A percentile compares a stretch with the other conserved stretches of the same genome.
phyloP scores from a whole-genome alignment of 2,329 filamentous ascomycete species.

The Botrytis hyacinthi region DNA sequence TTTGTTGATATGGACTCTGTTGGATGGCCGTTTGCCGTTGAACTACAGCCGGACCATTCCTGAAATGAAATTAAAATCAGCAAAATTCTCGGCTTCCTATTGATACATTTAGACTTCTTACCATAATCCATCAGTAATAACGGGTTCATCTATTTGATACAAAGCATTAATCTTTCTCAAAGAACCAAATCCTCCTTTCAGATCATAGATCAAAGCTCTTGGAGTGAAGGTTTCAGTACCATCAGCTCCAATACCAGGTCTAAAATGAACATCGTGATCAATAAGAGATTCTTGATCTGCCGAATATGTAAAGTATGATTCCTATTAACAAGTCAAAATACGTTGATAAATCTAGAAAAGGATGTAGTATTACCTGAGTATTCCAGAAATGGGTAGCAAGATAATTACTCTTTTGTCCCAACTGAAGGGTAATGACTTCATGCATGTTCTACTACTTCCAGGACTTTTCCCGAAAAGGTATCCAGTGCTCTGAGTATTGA shows the following conservation, averaged over 20 bases:
- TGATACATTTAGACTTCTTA: constrained; percentile 27
- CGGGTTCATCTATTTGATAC: constrained; percentile 52
- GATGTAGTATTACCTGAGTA: constrained; percentile 59
- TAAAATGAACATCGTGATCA: constrained; percentile 86
- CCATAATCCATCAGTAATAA: constrained; percentile 41
- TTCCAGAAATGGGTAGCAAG: constrained; percentile 98
- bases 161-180: constrained; percentile 84
- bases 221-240: constrained; percentile 91
- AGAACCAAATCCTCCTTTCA: constrained; percentile 90
- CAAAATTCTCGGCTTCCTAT: neutral
- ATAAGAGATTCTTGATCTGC: constrained; percentile 64
- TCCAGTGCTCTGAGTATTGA: neutral
- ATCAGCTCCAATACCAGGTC: constrained; percentile 76
- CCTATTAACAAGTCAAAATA: constrained; percentile 50
- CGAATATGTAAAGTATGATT: constrained; percentile 94
- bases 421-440: constrained; percentile 90
- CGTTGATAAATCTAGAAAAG: too few species aligned
- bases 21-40: constrained; percentile 67
- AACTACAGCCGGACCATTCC: constrained; percentile 65
- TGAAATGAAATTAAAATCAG: constrained; percentile 37
- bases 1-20: constrained; percentile 73
- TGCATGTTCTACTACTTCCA: constrained; percentile 61
- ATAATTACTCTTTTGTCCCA: constrained; percentile 91
- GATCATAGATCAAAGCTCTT: constrained; percentile 86
- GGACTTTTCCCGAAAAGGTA: neutral